These are phyloP conservation scores for Skeletonema menzelii DNA, from an alignment of 108 stramenopile species.

Conservation along the genomic window DNA sequence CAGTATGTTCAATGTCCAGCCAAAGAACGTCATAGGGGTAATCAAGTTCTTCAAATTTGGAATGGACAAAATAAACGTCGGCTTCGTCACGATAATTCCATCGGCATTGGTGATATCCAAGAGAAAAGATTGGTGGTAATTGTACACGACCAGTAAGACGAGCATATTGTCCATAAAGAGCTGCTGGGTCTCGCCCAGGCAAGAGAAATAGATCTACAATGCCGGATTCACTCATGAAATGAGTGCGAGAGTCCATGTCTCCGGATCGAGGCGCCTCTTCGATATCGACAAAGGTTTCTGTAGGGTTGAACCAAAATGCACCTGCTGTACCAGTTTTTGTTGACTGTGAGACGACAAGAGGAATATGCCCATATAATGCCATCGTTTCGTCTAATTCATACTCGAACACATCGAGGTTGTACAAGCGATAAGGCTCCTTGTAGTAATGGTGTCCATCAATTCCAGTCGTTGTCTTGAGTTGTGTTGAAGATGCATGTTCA, in stretches of 20 bases:
- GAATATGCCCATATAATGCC: slow-evolving; percentile 97
- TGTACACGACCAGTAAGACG: slow-evolving; percentile 83
- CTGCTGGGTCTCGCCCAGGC: slow-evolving; percentile 72
- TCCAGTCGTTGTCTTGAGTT: slow-evolving; percentile 83
- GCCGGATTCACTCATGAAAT: slow-evolving; percentile 96
- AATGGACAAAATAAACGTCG: slow-evolving; percentile 93
- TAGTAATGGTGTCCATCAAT: slow-evolving; percentile 64
- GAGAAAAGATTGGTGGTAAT: slow-evolving; percentile 94
- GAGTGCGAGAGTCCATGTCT: slow-evolving; percentile 57
- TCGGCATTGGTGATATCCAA: slow-evolving; percentile 99
- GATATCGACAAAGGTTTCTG: slow-evolving; percentile 98
- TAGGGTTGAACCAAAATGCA: slow-evolving; percentile 98
- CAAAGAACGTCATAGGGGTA: slow-evolving; percentile 99
- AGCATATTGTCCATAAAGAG: slow-evolving; percentile 89
- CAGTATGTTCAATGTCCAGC: slow-evolving; percentile 99
- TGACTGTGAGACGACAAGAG: slow-evolving; percentile 83
- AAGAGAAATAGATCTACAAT: slow-evolving; percentile 89
- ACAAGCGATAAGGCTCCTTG: slow-evolving; percentile 96
- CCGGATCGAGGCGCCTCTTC: slow-evolving; percentile 31
- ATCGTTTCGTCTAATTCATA: slow-evolving; percentile 98
- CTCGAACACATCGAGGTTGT: slow-evolving; percentile 99
- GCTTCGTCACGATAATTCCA: slow-evolving; percentile 99
- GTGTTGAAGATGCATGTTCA: slow-evolving; percentile 93
- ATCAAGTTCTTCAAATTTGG: slow-evolving; percentile 93
- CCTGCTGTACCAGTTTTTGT: slow-evolving; percentile 76